Conservation (phyloP, 2,329 filamentous ascomycete genomes). For the Sphaerulina populicola region DNA sequence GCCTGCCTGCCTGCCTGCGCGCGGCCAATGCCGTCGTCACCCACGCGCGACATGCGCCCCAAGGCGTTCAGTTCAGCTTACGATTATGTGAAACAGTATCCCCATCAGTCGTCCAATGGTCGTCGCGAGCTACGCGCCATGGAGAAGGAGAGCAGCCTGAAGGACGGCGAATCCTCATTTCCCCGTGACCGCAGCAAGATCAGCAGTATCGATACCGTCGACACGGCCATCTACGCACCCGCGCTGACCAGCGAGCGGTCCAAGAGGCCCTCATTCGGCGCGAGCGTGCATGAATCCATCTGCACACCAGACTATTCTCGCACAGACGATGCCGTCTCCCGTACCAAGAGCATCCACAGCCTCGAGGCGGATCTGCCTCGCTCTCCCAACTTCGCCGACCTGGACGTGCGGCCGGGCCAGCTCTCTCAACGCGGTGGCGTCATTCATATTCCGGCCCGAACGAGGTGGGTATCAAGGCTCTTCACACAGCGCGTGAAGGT, state of each 20-base stretch:
- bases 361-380: slow-evolving; percentile 13
- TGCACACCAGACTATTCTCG: slow-evolving; percentile 12
- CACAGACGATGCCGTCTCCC: slow-evolving; percentile 8
- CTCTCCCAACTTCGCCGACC: slow-evolving; percentile 21
- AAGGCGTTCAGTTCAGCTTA: slow-evolving; percentile 23
- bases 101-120: slow-evolving; percentile 22
- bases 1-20: too few species aligned
- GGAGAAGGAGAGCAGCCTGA: slow-evolving; percentile 17
- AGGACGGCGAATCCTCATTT: slow-evolving; percentile 2
- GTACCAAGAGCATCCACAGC: slow-evolving; percentile 12
- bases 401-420: slow-evolving; percentile 20
- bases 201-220: slow-evolving; percentile 20
- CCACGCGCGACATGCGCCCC: slow-evolving; percentile 14
- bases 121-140: slow-evolving; percentile 22
- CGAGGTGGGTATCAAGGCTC: slow-evolving; percentile 18
- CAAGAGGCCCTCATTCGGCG: slow-evolving; percentile 18
- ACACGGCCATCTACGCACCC: slow-evolving; percentile 20
- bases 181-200: slow-evolving; percentile 18
- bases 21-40: slow-evolving; percentile 2
- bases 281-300: slow-evolving; percentile 25
- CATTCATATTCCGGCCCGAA: slow-evolving; percentile 21
- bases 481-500: background rate
- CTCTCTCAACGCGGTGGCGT: slow-evolving; percentile 16
- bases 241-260: slow-evolving; percentile 2
- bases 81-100: slow-evolving; percentile 22